Conservation (phyloP, 2,329 filamentous ascomycete genomes). For the Septoria petroselini region DNA sequence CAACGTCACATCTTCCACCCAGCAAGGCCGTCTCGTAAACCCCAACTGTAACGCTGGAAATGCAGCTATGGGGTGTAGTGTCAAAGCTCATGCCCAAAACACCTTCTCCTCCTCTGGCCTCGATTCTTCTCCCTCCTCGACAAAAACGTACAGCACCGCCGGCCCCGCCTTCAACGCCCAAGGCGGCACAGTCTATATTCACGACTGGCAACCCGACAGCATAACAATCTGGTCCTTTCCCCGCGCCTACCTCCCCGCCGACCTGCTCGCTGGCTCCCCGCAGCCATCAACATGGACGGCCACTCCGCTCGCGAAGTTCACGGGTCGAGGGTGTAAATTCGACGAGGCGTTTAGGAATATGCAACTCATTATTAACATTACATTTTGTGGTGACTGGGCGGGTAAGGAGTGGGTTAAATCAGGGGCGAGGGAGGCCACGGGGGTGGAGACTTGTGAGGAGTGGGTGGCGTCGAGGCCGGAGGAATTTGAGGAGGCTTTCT, state of each 20-base stretch:
- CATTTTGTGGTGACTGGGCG: constrained; percentile 87
- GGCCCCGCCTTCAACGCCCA: constrained; percentile 54
- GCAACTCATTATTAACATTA: constrained; percentile 76
- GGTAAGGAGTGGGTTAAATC: constrained; percentile 63
- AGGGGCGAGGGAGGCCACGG: constrained; percentile 56
- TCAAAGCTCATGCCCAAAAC: constrained; percentile 51
- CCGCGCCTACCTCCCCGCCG: constrained; percentile 61
- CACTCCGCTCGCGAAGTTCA: constrained; percentile 65
- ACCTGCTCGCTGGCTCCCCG: constrained; percentile 60
- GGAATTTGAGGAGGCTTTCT: constrained; percentile 71
- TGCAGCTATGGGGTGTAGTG: constrained; percentile 47
- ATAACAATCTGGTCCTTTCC: constrained; percentile 84
- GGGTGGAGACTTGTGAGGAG: constrained; percentile 63
- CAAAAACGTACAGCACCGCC: constrained; percentile 32
- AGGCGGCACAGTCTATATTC: constrained; percentile 48
- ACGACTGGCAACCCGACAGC: constrained; percentile 63
- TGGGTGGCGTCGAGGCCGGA: constrained; percentile 69
- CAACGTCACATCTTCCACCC: constrained; percentile 32
- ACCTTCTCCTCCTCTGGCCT: constrained; percentile 36
- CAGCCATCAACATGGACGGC: constrained; percentile 65
- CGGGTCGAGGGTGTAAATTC: constrained; percentile 65
- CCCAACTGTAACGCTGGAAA: constrained; percentile 36
- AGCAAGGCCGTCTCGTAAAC: constrained; percentile 25
- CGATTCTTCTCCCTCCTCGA: constrained; percentile 17
- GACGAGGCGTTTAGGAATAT: constrained; percentile 66